Percentiles rank a stretch among this genome's conserved stretches.
Evolutionary conservation across 192 early-diverging fungal genomes (phyloP).

Genomic region (Backusella luteola): DNA sequence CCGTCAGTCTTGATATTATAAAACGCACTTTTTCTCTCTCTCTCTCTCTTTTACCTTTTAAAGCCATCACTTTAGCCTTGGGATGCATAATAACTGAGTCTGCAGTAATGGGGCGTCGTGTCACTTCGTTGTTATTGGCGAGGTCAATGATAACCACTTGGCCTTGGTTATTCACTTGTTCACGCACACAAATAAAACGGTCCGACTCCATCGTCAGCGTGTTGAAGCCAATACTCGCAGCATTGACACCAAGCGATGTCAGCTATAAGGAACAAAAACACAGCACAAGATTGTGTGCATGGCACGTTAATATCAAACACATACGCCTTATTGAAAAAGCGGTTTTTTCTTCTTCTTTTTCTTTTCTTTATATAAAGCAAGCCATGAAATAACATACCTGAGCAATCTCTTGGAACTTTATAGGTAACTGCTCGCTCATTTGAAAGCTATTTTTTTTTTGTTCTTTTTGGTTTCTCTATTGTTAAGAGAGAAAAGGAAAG

Average conservation of each 20-base stretch:
- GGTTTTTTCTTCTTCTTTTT: neutral
- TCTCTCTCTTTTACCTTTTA: conserved; percentile 70
- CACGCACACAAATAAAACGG: conserved; percentile 96
- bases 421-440: conserved; percentile 84
- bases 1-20: neutral
- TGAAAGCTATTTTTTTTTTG: neutral
- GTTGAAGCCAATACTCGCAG: conserved; percentile 93
- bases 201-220: conserved; percentile 98
- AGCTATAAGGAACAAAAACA: conserved; percentile 57
- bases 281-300: neutral
- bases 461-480: neutral
- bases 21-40: neutral
- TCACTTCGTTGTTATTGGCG: conserved; percentile 75
- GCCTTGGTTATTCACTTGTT: conserved; percentile 80
- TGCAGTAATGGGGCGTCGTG: conserved; percentile 92
- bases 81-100: conserved; percentile 99
- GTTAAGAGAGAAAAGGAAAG: neutral
- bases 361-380: neutral
- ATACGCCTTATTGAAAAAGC: no score
- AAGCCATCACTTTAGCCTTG: conserved; percentile 86
- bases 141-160: conserved; percentile 96
- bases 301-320: neutral
- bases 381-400: conserved; percentile 60
- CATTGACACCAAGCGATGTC: conserved; percentile 84
- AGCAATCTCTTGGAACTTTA: conserved; percentile 94